phyloP scores from a whole-genome alignment of 148 eudicot species.

The Pharnaceum exiguum region DNA sequence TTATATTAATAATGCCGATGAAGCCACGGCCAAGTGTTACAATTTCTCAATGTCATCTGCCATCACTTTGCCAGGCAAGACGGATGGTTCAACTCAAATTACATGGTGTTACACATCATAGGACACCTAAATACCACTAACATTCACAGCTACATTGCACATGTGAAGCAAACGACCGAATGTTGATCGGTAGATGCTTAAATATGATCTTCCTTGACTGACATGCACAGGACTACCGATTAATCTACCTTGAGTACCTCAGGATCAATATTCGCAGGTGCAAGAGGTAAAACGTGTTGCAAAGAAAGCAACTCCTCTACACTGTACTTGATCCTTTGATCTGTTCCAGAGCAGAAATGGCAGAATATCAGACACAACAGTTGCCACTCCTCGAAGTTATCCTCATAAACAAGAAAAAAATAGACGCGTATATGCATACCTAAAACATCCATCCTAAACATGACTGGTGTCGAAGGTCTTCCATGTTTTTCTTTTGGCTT shows the following conservation, averaged over 20 bases:
- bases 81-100: too few relatives aligned
- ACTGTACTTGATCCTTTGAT: constrained; percentile 81
- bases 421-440: constrained; percentile 28
- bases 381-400: neutral
- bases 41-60: too few relatives aligned
- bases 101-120: too few relatives aligned
- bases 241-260: constrained; percentile 4
- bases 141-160: too few relatives aligned
- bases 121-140: too few relatives aligned
- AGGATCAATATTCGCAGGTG: constrained; percentile 20
- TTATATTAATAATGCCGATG: too few relatives aligned
- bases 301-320: constrained; percentile 73
- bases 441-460: constrained; percentile 26
- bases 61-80: too few relatives aligned
- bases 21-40: too few relatives aligned
- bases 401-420: neutral
- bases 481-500: constrained; percentile 29
- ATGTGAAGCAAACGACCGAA: too few relatives aligned
- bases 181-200: too few relatives aligned
- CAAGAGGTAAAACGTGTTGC: constrained; percentile 39
- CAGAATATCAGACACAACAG: neutral
- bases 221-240: too few relatives aligned
- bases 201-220: too few relatives aligned
- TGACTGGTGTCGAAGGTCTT: constrained; percentile 25
- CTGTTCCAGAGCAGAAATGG: constrained; percentile 28